phyloP scores from a whole-genome alignment of 768 basidiomycete genomes.

The Naganishia randhawae region DNA sequence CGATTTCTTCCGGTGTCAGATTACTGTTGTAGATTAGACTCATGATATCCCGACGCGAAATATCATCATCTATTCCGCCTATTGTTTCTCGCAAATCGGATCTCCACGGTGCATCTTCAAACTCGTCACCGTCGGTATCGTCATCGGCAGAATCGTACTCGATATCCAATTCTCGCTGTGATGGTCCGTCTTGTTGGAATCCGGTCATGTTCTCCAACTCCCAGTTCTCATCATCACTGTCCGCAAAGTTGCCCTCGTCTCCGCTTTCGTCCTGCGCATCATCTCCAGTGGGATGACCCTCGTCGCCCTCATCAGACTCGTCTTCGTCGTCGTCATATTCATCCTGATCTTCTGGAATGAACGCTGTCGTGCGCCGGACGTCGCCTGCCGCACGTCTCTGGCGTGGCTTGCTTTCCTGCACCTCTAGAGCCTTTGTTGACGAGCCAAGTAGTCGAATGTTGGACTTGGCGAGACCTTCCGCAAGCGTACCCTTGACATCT shows the following conservation, averaged over 20 bases:
- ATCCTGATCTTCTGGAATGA: conserved; percentile 38
- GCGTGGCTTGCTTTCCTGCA: conserved; percentile 46
- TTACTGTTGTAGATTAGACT: conserved; percentile 73
- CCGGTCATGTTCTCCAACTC: conserved; percentile 50
- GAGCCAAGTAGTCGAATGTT: conserved; percentile 78
- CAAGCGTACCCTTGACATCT: conserved; percentile 75
- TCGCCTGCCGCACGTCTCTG: conserved; percentile 50
- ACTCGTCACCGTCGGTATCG: conserved; percentile 51
- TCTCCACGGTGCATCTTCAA: conserved; percentile 33
- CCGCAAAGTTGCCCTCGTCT: conserved; percentile 43
- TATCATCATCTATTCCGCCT: conserved; percentile 9
- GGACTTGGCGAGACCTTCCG: conserved; percentile 72
- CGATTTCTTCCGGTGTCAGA: conserved; percentile 67
- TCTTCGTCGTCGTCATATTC: conserved; percentile 47
- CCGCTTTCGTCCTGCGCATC: conserved; percentile 35
- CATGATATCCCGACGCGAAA: conserved; percentile 68
- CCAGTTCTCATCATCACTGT: conserved; percentile 46
- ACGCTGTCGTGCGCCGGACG: conserved; percentile 29
- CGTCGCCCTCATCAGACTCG: conserved; percentile 34
- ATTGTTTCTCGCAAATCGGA: conserved; percentile 28
- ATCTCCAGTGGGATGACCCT: conserved; percentile 35
- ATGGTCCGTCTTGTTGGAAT: conserved; percentile 58
- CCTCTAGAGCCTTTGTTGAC: conserved; percentile 66
- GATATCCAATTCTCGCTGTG: conserved; percentile 56
- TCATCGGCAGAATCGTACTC: conserved; percentile 51